Evolutionary conservation across 345 rosid genomes (phyloP), one percentile per base, ranked within the genome.

Genomic region (Microthlaspi erraticum): DNA sequence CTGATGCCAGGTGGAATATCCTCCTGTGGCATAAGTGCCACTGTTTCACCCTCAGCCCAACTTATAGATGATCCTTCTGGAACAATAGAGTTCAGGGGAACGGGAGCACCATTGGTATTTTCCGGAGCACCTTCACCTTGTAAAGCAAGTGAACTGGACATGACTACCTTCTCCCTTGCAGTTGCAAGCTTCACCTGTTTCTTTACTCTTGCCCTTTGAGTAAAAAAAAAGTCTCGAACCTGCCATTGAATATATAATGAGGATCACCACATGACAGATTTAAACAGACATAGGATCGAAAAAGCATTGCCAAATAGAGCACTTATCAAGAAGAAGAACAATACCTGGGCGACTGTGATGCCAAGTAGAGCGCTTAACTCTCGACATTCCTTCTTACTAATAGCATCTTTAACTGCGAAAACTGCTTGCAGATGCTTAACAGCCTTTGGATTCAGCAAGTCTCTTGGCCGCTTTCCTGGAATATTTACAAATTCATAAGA

Each of bases 381-480:
- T 37, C 94, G 89, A 44, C 82, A 88, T 86, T 95, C 99, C 77
- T 83, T 95, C 84, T 95, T 95, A 71, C 91, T 90, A 70, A 92
- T 85, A 43, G 88, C 90, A 77, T 95, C 98, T 90, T 92, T 95
- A 73, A 95, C 76, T 52, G 99, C 83, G 44, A 92, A 95, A 79
- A 92, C 66, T 33, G 88, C 83, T 86, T 92, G 97, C 90, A 95
- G 85, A 79, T 95, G 86, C 72, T 88, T 92, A 65, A 88, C 86
- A 37, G 97, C 99, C 81, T 92, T 95, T 5, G 98, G 94, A 72
- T 88, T 92, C 66, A 95, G 75, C 80, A 95, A 85, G 81, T 95
- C 98, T 78, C 99, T 87, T 16, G 98, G 99, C 63, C 98, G 89
- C 84, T 95, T 95, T 56, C 99, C 98, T 95, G 86, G 54, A 66